Conservation (phyloP, 2,329 filamentous ascomycete species). For the Aspergillus versicolor region DNA sequence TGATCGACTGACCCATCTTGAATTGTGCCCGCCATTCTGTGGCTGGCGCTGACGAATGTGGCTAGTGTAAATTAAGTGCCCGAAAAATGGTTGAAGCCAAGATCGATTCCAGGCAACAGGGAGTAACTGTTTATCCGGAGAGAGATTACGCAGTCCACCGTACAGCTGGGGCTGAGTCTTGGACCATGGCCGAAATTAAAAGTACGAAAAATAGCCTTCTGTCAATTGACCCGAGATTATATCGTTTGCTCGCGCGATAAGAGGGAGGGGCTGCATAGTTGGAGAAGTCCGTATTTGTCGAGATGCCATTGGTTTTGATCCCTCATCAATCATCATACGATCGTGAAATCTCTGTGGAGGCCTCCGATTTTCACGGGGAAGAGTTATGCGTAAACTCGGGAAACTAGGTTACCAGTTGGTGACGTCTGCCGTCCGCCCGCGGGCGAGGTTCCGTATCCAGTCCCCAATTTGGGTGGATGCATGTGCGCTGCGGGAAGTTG, state of each 20-base stretch:
- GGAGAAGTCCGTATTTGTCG: not conserved
- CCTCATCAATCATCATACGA: slow-evolving; percentile 2
- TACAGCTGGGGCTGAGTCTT: not conserved
- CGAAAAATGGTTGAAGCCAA: not conserved
- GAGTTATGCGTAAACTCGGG: not conserved
- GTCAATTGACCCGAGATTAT: not conserved
- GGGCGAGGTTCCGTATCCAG: not conserved
- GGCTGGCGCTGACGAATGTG: slow-evolving; percentile 10
- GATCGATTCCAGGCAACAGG: not conserved
- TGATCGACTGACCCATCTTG: slow-evolving; percentile 3
- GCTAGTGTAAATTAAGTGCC: slow-evolving; percentile 5
- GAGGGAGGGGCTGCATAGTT: not conserved
- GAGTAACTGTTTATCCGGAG: not conserved
- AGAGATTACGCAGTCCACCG: not conserved
- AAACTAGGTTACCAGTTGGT: not conserved
- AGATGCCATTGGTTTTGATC: not conserved
- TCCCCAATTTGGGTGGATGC: not conserved
- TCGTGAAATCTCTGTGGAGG: not conserved
- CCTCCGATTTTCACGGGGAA: not conserved
- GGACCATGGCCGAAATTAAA: not conserved
- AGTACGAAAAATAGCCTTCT: not conserved
- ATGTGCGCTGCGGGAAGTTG: not conserved
- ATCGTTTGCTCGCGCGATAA: not conserved
- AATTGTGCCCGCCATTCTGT: slow-evolving; percentile 8
- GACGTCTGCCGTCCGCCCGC: not conserved